phyloP scores from a whole-genome alignment of 169 alveolate genomes.

The Pseudocohnilembus persalinus region DNA sequence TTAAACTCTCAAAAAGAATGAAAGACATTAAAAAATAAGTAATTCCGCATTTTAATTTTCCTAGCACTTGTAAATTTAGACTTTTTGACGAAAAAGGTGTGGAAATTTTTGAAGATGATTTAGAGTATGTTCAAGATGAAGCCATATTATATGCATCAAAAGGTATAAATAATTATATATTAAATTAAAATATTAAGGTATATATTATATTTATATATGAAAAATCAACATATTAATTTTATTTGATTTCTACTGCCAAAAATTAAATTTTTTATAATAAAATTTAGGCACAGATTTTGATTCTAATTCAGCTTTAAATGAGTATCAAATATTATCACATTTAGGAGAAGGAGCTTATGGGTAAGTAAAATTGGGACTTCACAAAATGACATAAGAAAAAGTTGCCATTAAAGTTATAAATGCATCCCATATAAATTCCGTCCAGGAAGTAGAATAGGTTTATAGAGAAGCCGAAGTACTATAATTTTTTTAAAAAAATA shows the following conservation, averaged over 20 bases:
- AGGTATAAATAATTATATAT: slow-evolving; percentile 9
- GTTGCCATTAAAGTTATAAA: slow-evolving; percentile 73
- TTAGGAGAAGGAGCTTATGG: slow-evolving; percentile 82
- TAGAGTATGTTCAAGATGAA: slow-evolving; percentile 26
- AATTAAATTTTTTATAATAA: background rate
- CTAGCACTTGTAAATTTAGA: slow-evolving; percentile 21
- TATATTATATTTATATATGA: background rate
- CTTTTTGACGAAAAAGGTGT: slow-evolving; percentile 40
- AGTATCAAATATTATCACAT: slow-evolving; percentile 47
- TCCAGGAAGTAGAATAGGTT: slow-evolving; percentile 58
- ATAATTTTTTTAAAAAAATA: too few species aligned
- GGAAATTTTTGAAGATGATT: slow-evolving; percentile 35
- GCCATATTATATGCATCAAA: slow-evolving; percentile 35
- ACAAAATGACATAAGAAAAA: slow-evolving; percentile 59
- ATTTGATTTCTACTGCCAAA: background rate
- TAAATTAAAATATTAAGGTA: background rate
- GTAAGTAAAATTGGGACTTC: slow-evolving; percentile 63
- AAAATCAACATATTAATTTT: background rate
- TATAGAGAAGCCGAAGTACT: slow-evolving; percentile 70
- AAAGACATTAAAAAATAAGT: slow-evolving; percentile 9
- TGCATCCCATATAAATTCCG: slow-evolving; percentile 3
- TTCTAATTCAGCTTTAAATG: slow-evolving; percentile 53
- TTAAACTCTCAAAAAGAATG: slow-evolving; percentile 15
- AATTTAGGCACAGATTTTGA: slow-evolving; percentile 61
- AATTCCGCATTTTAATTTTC: slow-evolving; percentile 16